These are phyloP conservation scores for Lactarius pseudohatsudake DNA, from an alignment of 768 basidiomycete genomes.

Conservation along the genomic window DNA sequence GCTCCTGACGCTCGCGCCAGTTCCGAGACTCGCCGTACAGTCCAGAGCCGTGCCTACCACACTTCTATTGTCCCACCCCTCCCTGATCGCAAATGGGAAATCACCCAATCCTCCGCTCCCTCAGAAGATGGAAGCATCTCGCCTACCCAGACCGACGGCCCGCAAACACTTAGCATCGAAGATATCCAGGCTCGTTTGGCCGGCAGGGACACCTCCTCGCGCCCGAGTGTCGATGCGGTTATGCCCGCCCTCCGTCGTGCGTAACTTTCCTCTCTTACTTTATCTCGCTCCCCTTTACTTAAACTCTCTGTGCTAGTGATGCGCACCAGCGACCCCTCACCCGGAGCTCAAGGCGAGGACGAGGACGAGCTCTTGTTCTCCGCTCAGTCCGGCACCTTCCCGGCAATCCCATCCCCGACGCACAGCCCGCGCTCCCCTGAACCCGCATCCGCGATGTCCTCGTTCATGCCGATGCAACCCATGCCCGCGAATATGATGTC, in stretches of 20 bases:
- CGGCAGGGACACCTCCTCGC: constrained; percentile 37
- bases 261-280: constrained; percentile 34
- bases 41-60: constrained; percentile 45
- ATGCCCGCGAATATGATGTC: constrained; percentile 47
- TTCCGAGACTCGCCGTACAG: constrained; percentile 43
- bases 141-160: constrained; percentile 45
- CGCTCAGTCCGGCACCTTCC: constrained; percentile 30
- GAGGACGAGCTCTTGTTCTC: constrained; percentile 50
- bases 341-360: constrained; percentile 17
- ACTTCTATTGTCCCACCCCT: constrained; percentile 44
- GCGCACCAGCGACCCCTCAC: constrained; percentile 52
- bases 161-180: constrained; percentile 50
- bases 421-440: constrained; percentile 34
- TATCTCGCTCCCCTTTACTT: constrained; percentile 19
- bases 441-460: constrained; percentile 39
- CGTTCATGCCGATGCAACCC: constrained; percentile 43
- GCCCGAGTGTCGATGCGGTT: constrained; percentile 53
- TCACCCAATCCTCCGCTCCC: constrained; percentile 18
- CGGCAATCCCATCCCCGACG: constrained; percentile 38
- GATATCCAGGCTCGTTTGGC: constrained; percentile 59
- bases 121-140: constrained; percentile 37
- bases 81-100: constrained; percentile 37
- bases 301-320: constrained; percentile 51
- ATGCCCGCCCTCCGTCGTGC: constrained; percentile 68
- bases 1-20: constrained; percentile 57